Evolutionary conservation across 2,329 filamentous ascomycete genomes (phyloP), one percentile per base, ranked within the genome.

Genomic region (Fusarium miscanthi): DNA sequence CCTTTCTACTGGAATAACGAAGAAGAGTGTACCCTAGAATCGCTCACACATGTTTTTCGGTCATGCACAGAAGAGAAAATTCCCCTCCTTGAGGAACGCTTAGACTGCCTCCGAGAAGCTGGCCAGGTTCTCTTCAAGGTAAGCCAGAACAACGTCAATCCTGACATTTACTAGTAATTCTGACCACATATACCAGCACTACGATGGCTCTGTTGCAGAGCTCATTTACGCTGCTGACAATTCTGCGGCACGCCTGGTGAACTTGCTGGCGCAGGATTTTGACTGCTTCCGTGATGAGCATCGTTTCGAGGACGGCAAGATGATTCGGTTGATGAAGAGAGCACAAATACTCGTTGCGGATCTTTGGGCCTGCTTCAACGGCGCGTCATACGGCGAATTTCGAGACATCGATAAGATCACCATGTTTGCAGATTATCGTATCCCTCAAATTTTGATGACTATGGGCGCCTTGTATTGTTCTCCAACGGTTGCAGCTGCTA

Each of bases 391-490:
- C 77, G 97, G 96, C 37, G 85, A 88, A 33, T 99, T 99, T 81
- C 80, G 90, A 63, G 96, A 99, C 79, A 97, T 99, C 76, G 92
- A 96, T 83, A 94, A 94, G 80, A 92, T 99, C 77, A 99, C 96
- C 68, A 98, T 98, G 92, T 99, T 99, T 85, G 95, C 96, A 78
- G 96, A 99, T 84, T 99, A 99, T 80, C 92, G 96, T 46, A 92
- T 99, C 59, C 97, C 97, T 19, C 96, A 99, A 83, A 96, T 98
- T 75, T 88, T 99, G 38, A 90, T 95, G 76, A 90, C 90, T 14
- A 86, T 98, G 48, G 93, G 93, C 23, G 95, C 94, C 64, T 84
- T 99, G 54, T 90, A 89, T 76, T 98, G 96, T 82, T 95, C 93
- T 72, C 96, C 96, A 1, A 87, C 91, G 2, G 84, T 99, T 48